A percentile compares a stretch with the other conserved stretches of the same genome.
Evolutionary conservation across 2,329 filamentous ascomycete species (phyloP).

Genomic region (Diaporthe helianthi): DNA sequence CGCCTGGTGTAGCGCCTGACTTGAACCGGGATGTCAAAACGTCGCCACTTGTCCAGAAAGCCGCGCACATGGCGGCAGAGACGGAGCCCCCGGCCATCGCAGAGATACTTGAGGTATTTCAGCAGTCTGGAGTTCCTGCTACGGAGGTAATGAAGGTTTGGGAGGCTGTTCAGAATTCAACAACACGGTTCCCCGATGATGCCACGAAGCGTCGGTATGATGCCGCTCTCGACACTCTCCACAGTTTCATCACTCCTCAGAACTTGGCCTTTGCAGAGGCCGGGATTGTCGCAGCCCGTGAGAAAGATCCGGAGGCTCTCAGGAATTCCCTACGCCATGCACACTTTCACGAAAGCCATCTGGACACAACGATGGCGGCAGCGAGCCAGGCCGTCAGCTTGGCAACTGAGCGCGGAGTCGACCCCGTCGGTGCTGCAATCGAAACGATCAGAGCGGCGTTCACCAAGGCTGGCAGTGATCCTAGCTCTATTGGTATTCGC

Average conservation of each 20-base stretch:
- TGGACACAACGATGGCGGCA: neutral
- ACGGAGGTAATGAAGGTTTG: neutral
- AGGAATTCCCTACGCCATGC: neutral
- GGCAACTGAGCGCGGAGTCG: neutral
- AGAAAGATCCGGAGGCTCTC: neutral
- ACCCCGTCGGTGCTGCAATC: neutral
- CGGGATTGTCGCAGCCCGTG: neutral
- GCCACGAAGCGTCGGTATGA: neutral
- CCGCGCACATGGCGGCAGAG: neutral
- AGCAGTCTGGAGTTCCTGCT: neutral
- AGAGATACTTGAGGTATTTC: neutral
- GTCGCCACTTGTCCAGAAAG: neutral
- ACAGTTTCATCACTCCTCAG: neutral
- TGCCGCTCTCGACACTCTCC: neutral
- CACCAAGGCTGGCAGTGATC: neutral
- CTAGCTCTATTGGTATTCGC: neutral
- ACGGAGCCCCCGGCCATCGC: neutral
- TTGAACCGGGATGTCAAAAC: neutral
- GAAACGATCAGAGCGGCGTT: neutral
- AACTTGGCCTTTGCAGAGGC: neutral
- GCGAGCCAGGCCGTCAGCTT: neutral
- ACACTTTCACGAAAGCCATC: neutral
- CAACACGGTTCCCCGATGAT: too few relatives aligned
- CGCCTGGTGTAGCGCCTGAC: neutral
- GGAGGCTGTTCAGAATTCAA: neutral